Percentiles rank a stretch among this genome's conserved stretches.
phyloP scores from a whole-genome alignment of 345 rosid genomes.

The Pistacia integerrima region DNA sequence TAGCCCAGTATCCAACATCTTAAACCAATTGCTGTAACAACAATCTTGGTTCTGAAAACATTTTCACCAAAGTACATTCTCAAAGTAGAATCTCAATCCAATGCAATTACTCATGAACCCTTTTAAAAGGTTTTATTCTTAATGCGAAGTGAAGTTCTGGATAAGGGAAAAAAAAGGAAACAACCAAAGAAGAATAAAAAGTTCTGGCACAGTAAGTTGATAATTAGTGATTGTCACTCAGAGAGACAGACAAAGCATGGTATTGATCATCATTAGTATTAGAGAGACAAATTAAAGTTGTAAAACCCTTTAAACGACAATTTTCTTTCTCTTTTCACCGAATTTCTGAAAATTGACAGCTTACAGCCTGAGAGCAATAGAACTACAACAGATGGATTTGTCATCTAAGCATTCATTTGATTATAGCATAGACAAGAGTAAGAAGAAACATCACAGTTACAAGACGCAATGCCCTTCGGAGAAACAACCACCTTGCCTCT shows the following conservation, averaged over 20 bases:
- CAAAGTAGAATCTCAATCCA: neutral
- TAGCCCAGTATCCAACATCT: neutral
- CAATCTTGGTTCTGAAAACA: neutral
- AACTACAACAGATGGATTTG: neutral
- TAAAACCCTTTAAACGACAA: neutral
- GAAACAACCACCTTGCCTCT: slow-evolving; percentile 22
- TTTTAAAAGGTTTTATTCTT: neutral
- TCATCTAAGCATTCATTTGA: slow-evolving; percentile 24
- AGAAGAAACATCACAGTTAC: slow-evolving; percentile 15
- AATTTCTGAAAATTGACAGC: neutral
- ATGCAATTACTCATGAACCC: neutral
- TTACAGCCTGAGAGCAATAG: neutral
- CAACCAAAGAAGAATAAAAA: neutral
- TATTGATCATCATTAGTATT: neutral
- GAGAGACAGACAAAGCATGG: slow-evolving; percentile 17
- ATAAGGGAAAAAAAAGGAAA: neutral
- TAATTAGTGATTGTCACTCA: neutral
- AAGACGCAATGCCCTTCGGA: slow-evolving; percentile 23
- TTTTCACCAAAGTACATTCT: neutral
- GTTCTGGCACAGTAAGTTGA: neutral
- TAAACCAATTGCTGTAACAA: neutral
- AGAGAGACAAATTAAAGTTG: neutral
- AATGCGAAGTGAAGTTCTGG: neutral
- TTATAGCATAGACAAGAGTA: slow-evolving; percentile 27
- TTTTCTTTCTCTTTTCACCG: neutral